Evolutionary conservation across 2,329 filamentous ascomycete genomes (phyloP), one percentile per base, ranked within the genome.

Genomic region (Fusarium pseudonygamai): DNA sequence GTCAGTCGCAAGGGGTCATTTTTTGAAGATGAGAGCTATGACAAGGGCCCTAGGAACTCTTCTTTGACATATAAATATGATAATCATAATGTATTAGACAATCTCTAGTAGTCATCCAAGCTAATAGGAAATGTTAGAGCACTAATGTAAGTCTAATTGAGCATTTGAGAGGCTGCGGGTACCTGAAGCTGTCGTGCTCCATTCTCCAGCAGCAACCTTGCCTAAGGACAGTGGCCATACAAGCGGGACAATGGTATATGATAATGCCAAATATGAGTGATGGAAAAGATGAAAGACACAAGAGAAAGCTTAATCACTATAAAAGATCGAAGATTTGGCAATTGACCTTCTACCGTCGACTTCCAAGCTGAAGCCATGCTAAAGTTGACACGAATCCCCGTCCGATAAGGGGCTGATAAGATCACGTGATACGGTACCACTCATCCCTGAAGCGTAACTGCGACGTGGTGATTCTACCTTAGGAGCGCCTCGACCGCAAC

Each of bases 401-500:
- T 62, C 69, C 69, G 76, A 78, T 78, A 78, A 77, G 74, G 66
- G 67, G 61, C 71, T 59, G 72, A 78, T 78, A 75, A 71, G 52
- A 42, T 82, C 82, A 83, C 82, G 82, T 83, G 82, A 82, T 50
- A 43, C 26, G 40, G 55, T 71, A 74, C 77, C 67, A 67, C 66
- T 69, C 72, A 75, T 71, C 71, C 78, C 79, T 73, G 72, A 81
- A 70, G 74, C 75, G 72, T 80, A 79, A 75, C 80, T 80, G 78
- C 82, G 76, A 82, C 81, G 81, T 83, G 82, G 81, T 83, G 82
- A 80, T 82, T 81, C 74, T 78, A 71, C 40, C 50, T 69, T 64
- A 71, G 72, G 72, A 72, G 72, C 62, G 76, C 72, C 69, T 74
- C 74, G 77, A 74, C 75, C 77, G 77, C 72, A 80, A 78, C 76